These are phyloP conservation scores for Phytophthora agathidicida DNA, from an alignment of 352 stramenopile species.

Conservation along the genomic window DNA sequence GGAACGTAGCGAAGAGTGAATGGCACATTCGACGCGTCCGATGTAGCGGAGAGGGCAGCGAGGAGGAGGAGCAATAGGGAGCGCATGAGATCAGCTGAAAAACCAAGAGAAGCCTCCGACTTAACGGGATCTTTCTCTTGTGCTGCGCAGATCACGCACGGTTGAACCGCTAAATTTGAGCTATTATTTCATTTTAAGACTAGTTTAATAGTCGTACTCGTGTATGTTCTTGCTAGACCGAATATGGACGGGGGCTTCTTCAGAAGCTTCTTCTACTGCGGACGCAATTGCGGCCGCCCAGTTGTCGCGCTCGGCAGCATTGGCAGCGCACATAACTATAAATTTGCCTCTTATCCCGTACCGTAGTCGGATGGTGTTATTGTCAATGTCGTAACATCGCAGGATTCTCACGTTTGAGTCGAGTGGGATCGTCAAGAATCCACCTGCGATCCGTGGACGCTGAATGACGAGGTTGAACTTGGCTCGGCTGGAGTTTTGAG, in stretches of 20 bases:
- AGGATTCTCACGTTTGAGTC: not conserved
- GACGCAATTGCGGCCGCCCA: not conserved
- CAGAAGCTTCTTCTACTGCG: not conserved
- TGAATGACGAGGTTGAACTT: not conserved
- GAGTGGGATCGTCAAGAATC: not conserved
- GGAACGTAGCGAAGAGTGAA: slow-evolving; percentile 41
- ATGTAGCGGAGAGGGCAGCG: not conserved
- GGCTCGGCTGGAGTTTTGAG: no score
- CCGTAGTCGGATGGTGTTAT: not conserved
- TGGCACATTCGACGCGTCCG: slow-evolving; percentile 9
- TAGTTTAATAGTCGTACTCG: no score
- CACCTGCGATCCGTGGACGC: not conserved
- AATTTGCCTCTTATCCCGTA: not conserved
- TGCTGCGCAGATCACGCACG: slow-evolving; percentile 5
- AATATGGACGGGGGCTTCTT: no score
- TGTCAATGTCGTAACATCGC: not conserved
- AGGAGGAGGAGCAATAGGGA: slow-evolving; percentile 2
- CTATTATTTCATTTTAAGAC: no score
- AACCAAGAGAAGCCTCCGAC: not conserved
- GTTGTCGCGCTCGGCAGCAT: not conserved
- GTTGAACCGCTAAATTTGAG: no score
- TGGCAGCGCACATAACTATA: not conserved
- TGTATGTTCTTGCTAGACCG: no score
- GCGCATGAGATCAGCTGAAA: not conserved
- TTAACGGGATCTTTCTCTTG: not conserved